phyloP scores from a whole-genome alignment of 306 rosid genomes.

The Pueraria montana region DNA sequence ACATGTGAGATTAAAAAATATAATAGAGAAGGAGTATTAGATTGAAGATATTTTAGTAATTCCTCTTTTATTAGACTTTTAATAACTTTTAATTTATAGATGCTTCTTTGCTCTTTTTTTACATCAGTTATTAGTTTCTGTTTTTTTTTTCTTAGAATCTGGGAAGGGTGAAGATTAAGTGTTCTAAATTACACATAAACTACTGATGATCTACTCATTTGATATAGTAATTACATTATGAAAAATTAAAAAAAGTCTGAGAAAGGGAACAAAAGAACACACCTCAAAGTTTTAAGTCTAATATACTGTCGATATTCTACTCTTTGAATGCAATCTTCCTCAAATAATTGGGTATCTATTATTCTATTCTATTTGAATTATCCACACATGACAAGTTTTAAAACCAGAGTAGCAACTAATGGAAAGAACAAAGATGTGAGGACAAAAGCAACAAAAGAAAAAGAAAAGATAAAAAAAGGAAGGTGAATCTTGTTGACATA shows the following conservation, averaged over 20 bases:
- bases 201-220: background rate
- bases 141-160: background rate
- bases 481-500: conserved; percentile 38
- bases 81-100: background rate
- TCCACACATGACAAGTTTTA: background rate
- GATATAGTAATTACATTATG: background rate
- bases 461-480: conserved; percentile 4
- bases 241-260: background rate
- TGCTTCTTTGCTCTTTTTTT: background rate
- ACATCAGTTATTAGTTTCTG: background rate
- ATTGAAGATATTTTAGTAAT: background rate
- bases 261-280: background rate
- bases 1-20: background rate
- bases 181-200: background rate
- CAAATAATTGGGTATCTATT: conserved; percentile 5
- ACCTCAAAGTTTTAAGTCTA: conserved; percentile 30
- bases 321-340: conserved; percentile 36
- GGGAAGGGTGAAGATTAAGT: background rate
- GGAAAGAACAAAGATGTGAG: background rate
- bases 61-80: background rate
- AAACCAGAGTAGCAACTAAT: background rate
- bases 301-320: background rate
- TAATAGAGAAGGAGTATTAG: background rate
- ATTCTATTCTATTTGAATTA: background rate
- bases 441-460: conserved; percentile 13